Base-by-base conservation (phyloP, 345 rosid species). In the Bruguiera gymnorhiza region DNA sequence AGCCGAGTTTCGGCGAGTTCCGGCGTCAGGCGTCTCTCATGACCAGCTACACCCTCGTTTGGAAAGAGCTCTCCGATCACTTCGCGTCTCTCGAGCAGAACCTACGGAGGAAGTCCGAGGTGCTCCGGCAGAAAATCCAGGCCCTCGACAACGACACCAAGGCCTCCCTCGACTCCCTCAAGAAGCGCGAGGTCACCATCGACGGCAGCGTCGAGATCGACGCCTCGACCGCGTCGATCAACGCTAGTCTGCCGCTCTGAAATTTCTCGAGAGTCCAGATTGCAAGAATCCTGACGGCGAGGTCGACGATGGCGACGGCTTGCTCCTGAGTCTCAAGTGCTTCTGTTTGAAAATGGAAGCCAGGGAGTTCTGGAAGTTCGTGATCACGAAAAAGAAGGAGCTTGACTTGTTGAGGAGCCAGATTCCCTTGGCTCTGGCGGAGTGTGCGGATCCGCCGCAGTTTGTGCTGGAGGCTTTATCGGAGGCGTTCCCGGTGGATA, bases 31-130 rank as follows among this genome's bases (percentile, higher is more conserved):
- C 96, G 34, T 92, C 99, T 20, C 75, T 95, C 69, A 92, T 92
- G 99, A 88, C 92, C n/a, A 88, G 93, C 89, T 95, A 97, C 75
- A 92, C 97, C 37, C 97, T 95, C 37, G 87, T 95, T 31, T 95
- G 99, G 99, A 86, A 92, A 67, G 99, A 95, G 77, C 98, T 95
- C 70, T 95, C 99, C 26, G 99, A 95, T 76, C 99, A 92, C 84
- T 90, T 95, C 83, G 84, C 90, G 43, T 82, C 96, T 10, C 75
- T 95, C 3, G 99, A 95, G 68, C 91, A 87, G 70, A 80, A 90
- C 53, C 81, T 95, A 56, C 79, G 82, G 82, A 88, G 83, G 79
- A 90, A 90, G 62, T 92, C 99, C 2, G 97, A 93, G 63, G 92
- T 90, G 23, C 72, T 95, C 34, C 86, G 80, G 79, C 83, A 62